Base-by-base conservation (phyloP, 2,329 filamentous ascomycete genomes). In the Cercospora zeae-maydis region DNA sequence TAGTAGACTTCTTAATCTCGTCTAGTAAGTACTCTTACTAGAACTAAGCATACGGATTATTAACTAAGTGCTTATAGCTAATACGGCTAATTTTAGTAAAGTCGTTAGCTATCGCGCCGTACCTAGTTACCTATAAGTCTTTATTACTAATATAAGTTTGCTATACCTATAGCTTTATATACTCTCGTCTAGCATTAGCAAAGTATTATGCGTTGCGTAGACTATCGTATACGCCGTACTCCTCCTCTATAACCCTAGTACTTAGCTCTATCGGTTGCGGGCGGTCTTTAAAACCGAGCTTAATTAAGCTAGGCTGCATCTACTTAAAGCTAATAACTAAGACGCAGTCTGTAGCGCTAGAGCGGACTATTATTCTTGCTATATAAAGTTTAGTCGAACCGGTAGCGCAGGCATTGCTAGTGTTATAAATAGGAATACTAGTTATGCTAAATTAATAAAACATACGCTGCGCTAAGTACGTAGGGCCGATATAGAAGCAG, bases 401-500 rank as follows among this genome's bases (percentile, higher is more conserved):
- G 0, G 93, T 98, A 3, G 91, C 91, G 83, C 93, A 98, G 82
- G 97, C 97, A 84, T 98, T 98, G 85, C 97, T 98, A 74, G 96
- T 92, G 74, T 98, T 98, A 83, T 96, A 93, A 75, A 98, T 92
- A 73, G 93, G 93, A 71, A 98, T 97, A 74, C 89, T 84, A 47
- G 93, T 97, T 88, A 98, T 93, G 81, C 93, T 95, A 77, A 98
- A 97, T 80, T 98, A 93, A 80, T 98, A 98, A 80, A 98, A 97
- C 74, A 98, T 93, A 68, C 93, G 89, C 82, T 98, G 93, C 51
- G 93, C 93, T 39, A 47, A 61, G 55, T 58, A 64, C 3, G 66
- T 68, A n/a, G 63, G 60, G 9, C 67, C 67, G 77, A 96, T 97
- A 83, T 92, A 96, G 82, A 96, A 98, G 83, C 93, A 97, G n/a